Percentiles rank a stretch among this genome's conserved stretches.
Conservation (phyloP, 2,329 filamentous ascomycete species). For the Fusarium piperis region DNA sequence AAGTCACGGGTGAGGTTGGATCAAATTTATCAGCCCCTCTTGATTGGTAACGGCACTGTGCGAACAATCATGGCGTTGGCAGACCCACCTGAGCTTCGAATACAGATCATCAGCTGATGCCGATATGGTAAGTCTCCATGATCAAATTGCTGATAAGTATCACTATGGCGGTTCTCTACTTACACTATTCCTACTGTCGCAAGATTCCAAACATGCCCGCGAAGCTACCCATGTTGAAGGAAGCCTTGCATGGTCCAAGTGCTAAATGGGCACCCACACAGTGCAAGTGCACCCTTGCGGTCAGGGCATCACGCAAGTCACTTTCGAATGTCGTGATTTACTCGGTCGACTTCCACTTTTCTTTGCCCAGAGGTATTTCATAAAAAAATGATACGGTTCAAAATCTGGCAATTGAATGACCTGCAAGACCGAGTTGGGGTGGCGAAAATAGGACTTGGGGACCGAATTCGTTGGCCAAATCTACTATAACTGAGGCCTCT, state of each 20-base stretch:
- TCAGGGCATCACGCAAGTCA: neutral
- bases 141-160: fast-evolving
- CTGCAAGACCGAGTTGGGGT: neutral
- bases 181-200: neutral
- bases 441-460: no score
- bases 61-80: neutral
- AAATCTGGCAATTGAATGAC: neutral
- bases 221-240: neutral
- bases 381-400: no score
- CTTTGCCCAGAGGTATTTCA: no score
- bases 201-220: no score
- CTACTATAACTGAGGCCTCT: no score
- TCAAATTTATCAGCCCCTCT: neutral
- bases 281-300: neutral
- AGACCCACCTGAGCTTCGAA: neutral
- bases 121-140: neutral
- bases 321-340: neutral
- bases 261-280: neutral
- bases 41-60: neutral
- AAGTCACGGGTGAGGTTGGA: neutral
- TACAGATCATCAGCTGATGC: no score
- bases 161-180: neutral
- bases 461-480: no score
- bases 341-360: neutral
- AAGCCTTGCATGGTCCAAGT: neutral